Base-by-base conservation (phyloP, 345 rosid species). In the Camelina laxa region DNA sequence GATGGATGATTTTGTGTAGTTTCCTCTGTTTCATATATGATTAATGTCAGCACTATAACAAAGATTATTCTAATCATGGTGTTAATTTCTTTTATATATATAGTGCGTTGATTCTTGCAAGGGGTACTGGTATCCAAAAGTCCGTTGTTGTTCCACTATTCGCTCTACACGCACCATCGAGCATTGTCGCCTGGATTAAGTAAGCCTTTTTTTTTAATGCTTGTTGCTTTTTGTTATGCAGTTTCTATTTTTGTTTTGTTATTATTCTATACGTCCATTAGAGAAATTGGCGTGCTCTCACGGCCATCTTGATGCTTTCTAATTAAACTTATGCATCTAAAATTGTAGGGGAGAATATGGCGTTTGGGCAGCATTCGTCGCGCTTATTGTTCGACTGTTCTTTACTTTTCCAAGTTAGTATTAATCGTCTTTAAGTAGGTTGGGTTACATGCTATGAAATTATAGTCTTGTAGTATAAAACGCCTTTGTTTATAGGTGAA, bases 281-380 rank as follows among this genome's bases (percentile, higher is more conserved):
- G 63, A 30, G 33, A 54, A 42, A n/a, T 72, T 50, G 42, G 5
- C 27, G n/a, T 53, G 19, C 7, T 57, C 12, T 12, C 47, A 27
- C 2, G 15, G 47, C 22, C 24, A 22, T 67, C 16, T 41, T 39
- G 15, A 50, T 48, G 51, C 67, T 9, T 27, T 3, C 0, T 27
- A 4, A 0, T 48, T 54, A 54, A 54, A 9, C 62, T 57, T 72
- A 2, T 66, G 42, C 6, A 33, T 72, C 61, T 80, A 15, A 21
- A 36, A 44, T 82, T 85, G 78, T 84, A 93, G 97, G 81, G 89
- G 96, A 38, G 94, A 93, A 30, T 89, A 91, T 86, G 98, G 97
- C 27, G 35, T 86, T 10, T 93, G 98, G 98, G 44, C 92, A 14
- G 91, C 94, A 7, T 88, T 93, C 75, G n/a, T 89, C 51, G 90